phyloP scores from a whole-genome alignment of 306 rosid species.

The Potentilla sterilis region DNA sequence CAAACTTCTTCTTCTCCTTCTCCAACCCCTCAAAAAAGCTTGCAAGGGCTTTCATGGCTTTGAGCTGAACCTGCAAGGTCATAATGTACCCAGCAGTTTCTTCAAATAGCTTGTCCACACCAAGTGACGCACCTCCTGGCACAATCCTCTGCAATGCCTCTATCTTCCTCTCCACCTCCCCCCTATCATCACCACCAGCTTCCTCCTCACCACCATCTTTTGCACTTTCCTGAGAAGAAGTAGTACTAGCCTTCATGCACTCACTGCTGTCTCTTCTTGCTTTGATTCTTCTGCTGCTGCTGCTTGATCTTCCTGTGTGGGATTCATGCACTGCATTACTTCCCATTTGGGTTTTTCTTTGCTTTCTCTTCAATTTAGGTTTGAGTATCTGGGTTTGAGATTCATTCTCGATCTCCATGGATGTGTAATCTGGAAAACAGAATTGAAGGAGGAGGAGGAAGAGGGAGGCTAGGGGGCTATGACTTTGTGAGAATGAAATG shows the following conservation, averaged over 20 bases:
- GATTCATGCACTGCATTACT: slow-evolving; percentile 31
- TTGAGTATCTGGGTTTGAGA: slow-evolving; percentile 20
- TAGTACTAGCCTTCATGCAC: not conserved
- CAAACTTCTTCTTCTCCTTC: slow-evolving; percentile 63
- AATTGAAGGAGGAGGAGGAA: not conserved
- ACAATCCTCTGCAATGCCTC: slow-evolving; percentile 83
- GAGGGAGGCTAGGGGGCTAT: not conserved
- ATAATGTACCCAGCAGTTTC: slow-evolving; percentile 83
- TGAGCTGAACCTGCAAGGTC: slow-evolving; percentile 67
- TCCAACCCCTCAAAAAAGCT: slow-evolving; percentile 56
- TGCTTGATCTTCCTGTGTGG: not conserved
- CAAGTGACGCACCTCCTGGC: slow-evolving; percentile 71
- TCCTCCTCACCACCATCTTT: not conserved
- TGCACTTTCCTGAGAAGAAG: not conserved
- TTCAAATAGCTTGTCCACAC: slow-evolving; percentile 76
- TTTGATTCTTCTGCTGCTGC: slow-evolving; percentile 7
- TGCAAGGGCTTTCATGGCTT: slow-evolving; percentile 64
- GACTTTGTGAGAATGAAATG: not conserved
- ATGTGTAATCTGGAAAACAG: not conserved
- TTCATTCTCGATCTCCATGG: slow-evolving; percentile 24
- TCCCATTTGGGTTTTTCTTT: slow-evolving; percentile 10
- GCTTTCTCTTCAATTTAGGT: slow-evolving; percentile 43
- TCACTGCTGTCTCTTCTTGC: slow-evolving; percentile 4
- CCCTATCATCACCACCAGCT: slow-evolving; percentile 40
- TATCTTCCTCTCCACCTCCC: slow-evolving; percentile 73